A percentile compares a stretch with the other conserved stretches of the same genome.
phyloP scores from a whole-genome alignment of 176 grass and related monocot species.

The Triticum aestivum region DNA sequence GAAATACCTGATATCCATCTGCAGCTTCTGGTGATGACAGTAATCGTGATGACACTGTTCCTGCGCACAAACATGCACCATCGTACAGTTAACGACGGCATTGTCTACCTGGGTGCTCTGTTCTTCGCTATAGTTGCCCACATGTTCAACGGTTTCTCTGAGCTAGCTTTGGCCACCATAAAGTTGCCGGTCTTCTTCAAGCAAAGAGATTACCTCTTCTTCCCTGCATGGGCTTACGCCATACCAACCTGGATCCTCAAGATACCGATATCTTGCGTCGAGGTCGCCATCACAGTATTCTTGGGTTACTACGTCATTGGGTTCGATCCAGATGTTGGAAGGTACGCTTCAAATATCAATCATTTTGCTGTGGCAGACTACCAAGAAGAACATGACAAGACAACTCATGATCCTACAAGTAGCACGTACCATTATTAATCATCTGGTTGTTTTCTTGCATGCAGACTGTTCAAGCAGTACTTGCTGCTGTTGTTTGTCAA shows the following conservation, averaged over 20 bases:
- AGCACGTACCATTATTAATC: neutral
- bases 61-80: conserved; percentile 66
- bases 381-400: neutral
- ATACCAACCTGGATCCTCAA: conserved; percentile 74
- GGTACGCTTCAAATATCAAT: conserved; percentile 36
- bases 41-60: conserved; percentile 65
- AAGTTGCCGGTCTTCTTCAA: conserved; percentile 82
- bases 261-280: conserved; percentile 56
- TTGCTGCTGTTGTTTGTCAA: conserved; percentile 51
- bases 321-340: conserved; percentile 60
- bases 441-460: neutral
- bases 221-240: conserved; percentile 64
- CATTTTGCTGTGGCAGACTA: neutral
- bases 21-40: conserved; percentile 50
- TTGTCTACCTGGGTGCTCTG: conserved; percentile 56
- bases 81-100: conserved; percentile 29
- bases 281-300: conserved; percentile 64
- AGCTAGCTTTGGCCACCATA: conserved; percentile 63
- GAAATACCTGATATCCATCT: neutral
- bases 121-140: conserved; percentile 48
- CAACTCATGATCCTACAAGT: neutral
- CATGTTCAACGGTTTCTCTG: conserved; percentile 76
- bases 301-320: conserved; percentile 70
- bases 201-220: conserved; percentile 72
- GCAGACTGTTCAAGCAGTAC: conserved; percentile 66